A percentile compares a stretch with the other conserved stretches of the same genome.
These are phyloP conservation scores for Chaetomium globosum DNA, from an alignment of 2,329 filamentous ascomycete species.

Conservation along the genomic window DNA sequence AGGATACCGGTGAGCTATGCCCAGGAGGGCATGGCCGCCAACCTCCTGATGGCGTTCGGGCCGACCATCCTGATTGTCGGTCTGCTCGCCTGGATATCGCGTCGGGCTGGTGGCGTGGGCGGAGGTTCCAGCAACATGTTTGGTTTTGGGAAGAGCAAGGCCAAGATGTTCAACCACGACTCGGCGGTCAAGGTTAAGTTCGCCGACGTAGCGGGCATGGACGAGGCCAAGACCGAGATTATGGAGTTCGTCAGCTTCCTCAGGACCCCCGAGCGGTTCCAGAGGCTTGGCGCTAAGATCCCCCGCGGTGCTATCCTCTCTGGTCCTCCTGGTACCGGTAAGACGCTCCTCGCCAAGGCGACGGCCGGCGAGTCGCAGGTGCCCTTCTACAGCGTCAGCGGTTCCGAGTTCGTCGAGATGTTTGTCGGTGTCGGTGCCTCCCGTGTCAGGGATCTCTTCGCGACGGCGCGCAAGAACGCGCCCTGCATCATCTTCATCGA, in stretches of 20 bases:
- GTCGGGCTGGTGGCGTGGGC: slow-evolving; percentile 70
- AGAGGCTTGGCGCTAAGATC: slow-evolving; percentile 95
- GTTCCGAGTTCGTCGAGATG: slow-evolving; percentile 99
- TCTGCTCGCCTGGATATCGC: slow-evolving; percentile 75
- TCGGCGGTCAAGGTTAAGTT: slow-evolving; percentile 97
- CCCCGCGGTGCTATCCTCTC: slow-evolving; percentile 94
- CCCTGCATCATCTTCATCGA: slow-evolving; percentile 99
- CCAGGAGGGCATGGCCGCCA: slow-evolving; percentile 72
- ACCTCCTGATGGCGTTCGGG: slow-evolving; percentile 74
- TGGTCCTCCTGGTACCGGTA: slow-evolving; percentile 97
- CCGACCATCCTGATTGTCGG: slow-evolving; percentile 86
- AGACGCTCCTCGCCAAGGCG: slow-evolving; percentile 94
- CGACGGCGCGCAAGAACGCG: slow-evolving; percentile 90
- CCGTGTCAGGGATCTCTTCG: slow-evolving; percentile 90
- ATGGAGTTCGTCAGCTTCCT: slow-evolving; percentile 99
- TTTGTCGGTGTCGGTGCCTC: slow-evolving; percentile 98
- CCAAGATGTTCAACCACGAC: slow-evolving; percentile 97
- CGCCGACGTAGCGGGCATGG: slow-evolving; percentile 93
- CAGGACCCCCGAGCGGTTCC: slow-evolving; percentile 88
- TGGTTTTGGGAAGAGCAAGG: slow-evolving; percentile 91
- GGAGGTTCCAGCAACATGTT: slow-evolving; percentile 79
- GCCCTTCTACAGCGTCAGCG: slow-evolving; percentile 97
- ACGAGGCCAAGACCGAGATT: slow-evolving; percentile 96
- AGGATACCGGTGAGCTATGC: slow-evolving; percentile 91
- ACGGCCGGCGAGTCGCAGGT: slow-evolving; percentile 96